Conservation (phyloP, 495 filamentous ascomycete genomes). For the Aspergillus sparsus region DNA sequence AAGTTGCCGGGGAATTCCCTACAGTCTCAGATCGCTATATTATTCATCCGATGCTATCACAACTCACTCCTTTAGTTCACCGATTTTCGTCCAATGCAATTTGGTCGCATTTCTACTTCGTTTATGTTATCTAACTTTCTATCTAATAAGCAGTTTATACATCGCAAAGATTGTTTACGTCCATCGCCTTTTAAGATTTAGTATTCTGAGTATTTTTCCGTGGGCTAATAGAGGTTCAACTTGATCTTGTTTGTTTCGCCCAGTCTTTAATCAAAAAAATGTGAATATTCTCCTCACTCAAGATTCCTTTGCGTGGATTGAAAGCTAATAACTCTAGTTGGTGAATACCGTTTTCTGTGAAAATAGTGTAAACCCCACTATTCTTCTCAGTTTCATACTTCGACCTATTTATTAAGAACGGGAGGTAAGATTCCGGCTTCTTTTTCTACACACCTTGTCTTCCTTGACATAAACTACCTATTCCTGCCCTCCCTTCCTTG, state of each 20-base stretch:
- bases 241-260: background rate
- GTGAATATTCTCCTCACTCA: background rate
- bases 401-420: background rate
- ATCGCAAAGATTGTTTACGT: background rate
- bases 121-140: background rate
- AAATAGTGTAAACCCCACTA: conserved; percentile 2
- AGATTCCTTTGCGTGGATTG: background rate
- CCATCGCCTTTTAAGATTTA: background rate
- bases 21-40: too few species aligned
- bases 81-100: too few species aligned
- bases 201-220: background rate
- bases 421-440: background rate
- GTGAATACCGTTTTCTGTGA: background rate
- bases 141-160: conserved; percentile 10
- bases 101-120: too few species aligned
- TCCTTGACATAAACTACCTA: background rate
- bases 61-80: too few species aligned
- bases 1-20: too few species aligned
- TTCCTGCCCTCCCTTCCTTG: background rate
- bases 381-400: background rate
- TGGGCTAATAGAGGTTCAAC: conserved; percentile 8
- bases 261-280: background rate
- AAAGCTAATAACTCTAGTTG: background rate
- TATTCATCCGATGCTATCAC: too few species aligned
- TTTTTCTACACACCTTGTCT: background rate